These are phyloP conservation scores for Triangularia verruculosa DNA, from an alignment of 2,329 filamentous ascomycete species.

Conservation along the genomic window DNA sequence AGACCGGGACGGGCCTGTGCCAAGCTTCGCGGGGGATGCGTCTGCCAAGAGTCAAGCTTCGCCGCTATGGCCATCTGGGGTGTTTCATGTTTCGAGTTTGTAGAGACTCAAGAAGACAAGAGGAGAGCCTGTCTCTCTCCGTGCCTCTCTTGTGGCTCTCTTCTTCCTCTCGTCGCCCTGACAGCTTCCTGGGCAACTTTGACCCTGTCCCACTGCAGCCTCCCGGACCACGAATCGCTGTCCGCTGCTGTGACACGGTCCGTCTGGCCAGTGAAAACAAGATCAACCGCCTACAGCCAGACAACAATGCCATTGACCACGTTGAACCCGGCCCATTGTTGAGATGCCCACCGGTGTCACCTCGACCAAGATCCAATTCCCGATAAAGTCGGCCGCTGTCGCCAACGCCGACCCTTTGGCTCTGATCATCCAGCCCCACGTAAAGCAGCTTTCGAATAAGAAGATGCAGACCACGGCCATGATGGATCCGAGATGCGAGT, in stretches of 20 bases:
- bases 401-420: slow-evolving; percentile 59
- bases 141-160: not conserved
- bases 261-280: slow-evolving; percentile 47
- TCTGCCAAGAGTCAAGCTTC: not conserved
- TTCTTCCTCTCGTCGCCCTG: slow-evolving; percentile 8
- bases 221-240: slow-evolving; percentile 6
- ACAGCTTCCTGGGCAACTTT: slow-evolving; percentile 20
- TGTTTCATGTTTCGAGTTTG: slow-evolving; percentile 3
- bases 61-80: not conserved
- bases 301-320: slow-evolving; percentile 55
- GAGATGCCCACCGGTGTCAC: slow-evolving; percentile 63
- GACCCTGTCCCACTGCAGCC: slow-evolving; percentile 22
- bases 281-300: slow-evolving; percentile 66
- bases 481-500: slow-evolving; percentile 60
- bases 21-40: not conserved
- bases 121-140: not conserved
- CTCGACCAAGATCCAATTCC: slow-evolving; percentile 52
- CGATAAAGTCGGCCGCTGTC: slow-evolving; percentile 59
- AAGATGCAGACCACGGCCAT: slow-evolving; percentile 43
- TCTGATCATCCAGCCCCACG: slow-evolving; percentile 50
- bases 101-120: not conserved
- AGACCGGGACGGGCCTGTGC: not conserved
- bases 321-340: slow-evolving; percentile 61
- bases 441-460: slow-evolving; percentile 53
- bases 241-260: not conserved